Base-by-base conservation (phyloP, 176 grass and related monocot genomes). In the Eremochloa ophiuroides region DNA sequence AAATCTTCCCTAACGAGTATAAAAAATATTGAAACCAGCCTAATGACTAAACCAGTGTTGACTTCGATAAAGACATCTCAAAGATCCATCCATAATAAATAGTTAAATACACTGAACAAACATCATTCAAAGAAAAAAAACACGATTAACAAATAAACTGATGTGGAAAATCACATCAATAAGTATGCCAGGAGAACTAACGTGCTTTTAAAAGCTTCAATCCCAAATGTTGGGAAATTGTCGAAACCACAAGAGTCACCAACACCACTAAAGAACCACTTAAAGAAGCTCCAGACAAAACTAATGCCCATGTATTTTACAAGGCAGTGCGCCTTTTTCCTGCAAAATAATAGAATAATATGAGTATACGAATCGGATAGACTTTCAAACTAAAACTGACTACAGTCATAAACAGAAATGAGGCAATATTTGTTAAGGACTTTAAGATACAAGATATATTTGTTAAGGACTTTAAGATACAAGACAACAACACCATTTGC, bases 241-340 rank as follows among this genome's bases (percentile, higher is more conserved):
- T 84, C 81, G 10, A 88, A 88, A 68, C 86, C 86, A 68, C 81
- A 84, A 41, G 86, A 84, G 48, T 88, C 81, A 75, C 81, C 86
- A 62, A 75, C 69, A 20, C 86, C 86, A 80, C 86, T 84, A 48
- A 84, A 88, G 69, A 88, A 88, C 86, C 86, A 88, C 15, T 88
- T 84, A 84, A 88, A 88, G 60, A 74, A 88, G 38, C 86, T 80
- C 86, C 86, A 88, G 29, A 5, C 61, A 84, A 88, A 80, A 88
- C 86, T 88, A 50, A 88, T 69, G 43, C 75, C 12, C 81, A 84
- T 84, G 39, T 74, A 80, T 76, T 88, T 88, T 47, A 84, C 86
- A 68, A 88, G 75, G 38, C 86, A 88, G 73, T 79, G 62, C 13
- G 84, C 81, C 73, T 88, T 84, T 62, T 79, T 69, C 72, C 86